Conservation (phyloP, 306 rosid genomes). For the Vachellia pachyceras region DNA sequence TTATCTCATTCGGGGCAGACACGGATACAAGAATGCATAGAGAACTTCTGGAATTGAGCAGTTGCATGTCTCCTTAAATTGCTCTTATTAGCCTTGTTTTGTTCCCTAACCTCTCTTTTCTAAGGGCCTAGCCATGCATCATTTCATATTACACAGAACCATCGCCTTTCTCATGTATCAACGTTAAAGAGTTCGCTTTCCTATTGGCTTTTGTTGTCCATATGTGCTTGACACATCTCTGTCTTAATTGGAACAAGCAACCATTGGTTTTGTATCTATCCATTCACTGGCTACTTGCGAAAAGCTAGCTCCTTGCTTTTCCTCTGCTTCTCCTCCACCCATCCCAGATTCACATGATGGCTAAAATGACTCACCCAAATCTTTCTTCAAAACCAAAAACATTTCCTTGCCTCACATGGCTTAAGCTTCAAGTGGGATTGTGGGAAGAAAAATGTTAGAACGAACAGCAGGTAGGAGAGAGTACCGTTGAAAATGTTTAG, state of each 20-base stretch:
- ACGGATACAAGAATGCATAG: conserved; percentile 45
- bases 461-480: neutral
- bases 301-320: conserved; percentile 46
- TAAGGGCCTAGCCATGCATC: conserved; percentile 22
- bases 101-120: conserved; percentile 38
- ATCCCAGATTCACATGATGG: conserved; percentile 60
- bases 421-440: conserved; percentile 21
- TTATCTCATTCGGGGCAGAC: conserved; percentile 49
- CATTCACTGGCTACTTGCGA: conserved; percentile 52
- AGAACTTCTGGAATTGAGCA: conserved; percentile 56
- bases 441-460: conserved; percentile 3
- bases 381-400: conserved; percentile 15
- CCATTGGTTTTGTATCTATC: conserved; percentile 38
- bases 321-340: too few relatives aligned
- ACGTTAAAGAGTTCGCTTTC: conserved; percentile 40
- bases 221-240: conserved; percentile 60
- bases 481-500: neutral
- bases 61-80: conserved; percentile 53
- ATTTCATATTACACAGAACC: neutral
- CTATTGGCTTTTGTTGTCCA: conserved; percentile 51
- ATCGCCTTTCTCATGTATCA: conserved; percentile 46
- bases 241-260: conserved; percentile 41
- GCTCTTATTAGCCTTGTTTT: conserved; percentile 59
- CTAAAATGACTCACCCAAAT: conserved; percentile 33
- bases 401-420: conserved; percentile 23